phyloP scores from a whole-genome alignment of 495 filamentous ascomycete species.

The Tetracladium setigerum region DNA sequence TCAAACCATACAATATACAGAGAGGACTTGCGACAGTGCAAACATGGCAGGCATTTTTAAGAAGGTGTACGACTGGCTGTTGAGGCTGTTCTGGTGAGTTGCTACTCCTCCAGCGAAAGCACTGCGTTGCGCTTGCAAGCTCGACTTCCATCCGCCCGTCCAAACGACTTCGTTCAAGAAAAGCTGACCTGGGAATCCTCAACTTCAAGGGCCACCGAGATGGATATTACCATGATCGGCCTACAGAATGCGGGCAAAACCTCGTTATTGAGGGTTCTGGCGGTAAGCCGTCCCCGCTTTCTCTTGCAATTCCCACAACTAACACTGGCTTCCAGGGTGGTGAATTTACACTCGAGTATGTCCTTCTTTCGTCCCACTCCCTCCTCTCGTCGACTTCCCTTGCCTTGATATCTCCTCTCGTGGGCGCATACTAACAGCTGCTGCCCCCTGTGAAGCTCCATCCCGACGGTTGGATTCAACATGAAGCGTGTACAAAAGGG shows the following conservation, averaged over 20 bases:
- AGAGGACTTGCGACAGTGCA: not conserved
- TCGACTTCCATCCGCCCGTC: no score
- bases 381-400: not conserved
- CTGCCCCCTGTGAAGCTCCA: conserved; percentile 58
- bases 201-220: conserved; percentile 97
- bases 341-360: conserved; percentile 99
- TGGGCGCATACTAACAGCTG: not conserved
- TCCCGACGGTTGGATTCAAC: conserved; percentile 97
- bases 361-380: conserved; percentile 19
- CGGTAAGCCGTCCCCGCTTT: conserved; percentile 59
- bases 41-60: conserved; percentile 84
- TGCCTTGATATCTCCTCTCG: conserved; percentile 1
- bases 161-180: no score
- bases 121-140: no score
- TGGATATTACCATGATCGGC: conserved; percentile 99
- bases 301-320: not conserved
- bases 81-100: conserved; percentile 96
- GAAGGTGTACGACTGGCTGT: conserved; percentile 94
- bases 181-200: not conserved
- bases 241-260: conserved; percentile 98
- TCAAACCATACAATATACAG: not conserved
- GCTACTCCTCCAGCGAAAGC: not conserved
- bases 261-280: conserved; percentile 84
- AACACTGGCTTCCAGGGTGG: conserved; percentile 62
- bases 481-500: conserved; percentile 98